Percentiles rank a stretch among this genome's conserved stretches.
Evolutionary conservation across 2,329 filamentous ascomycete genomes (phyloP).

Genomic region (Penicillium sclerotiorum): DNA sequence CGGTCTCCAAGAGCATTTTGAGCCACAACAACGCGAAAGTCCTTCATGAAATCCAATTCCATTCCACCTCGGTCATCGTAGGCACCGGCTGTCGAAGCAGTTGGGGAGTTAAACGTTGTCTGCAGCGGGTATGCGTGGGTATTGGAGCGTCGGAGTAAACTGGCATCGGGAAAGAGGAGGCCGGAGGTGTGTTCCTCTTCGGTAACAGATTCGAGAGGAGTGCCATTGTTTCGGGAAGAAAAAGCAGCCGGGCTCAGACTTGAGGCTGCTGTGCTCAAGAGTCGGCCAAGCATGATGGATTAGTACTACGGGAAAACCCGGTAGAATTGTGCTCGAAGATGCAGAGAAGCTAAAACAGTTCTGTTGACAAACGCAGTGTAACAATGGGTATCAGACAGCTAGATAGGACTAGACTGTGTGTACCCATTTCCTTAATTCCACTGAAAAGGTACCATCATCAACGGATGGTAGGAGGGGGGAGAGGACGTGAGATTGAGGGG

Average conservation of each 20-base stretch:
- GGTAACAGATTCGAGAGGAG: conserved; percentile 50
- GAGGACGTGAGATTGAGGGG: conserved; percentile 14
- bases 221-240: conserved; percentile 37
- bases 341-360: conserved; percentile 19
- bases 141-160: conserved; percentile 44
- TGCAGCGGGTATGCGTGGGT: conserved; percentile 45
- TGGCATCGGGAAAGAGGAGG: conserved; percentile 51
- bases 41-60: conserved; percentile 47
- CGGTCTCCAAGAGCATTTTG: conserved; percentile 53
- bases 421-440: conserved; percentile 37
- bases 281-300: conserved; percentile 45
- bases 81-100: conserved; percentile 44
- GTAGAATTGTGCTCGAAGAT: conserved; percentile 13
- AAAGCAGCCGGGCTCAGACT: conserved; percentile 47
- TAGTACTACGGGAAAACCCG: conserved; percentile 8
- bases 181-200: conserved; percentile 54
- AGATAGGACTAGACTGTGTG: conserved; percentile 33
- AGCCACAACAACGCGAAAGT: conserved; percentile 51
- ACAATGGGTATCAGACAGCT: conserved; percentile 34
- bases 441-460: conserved; percentile 31
- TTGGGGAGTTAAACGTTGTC: conserved; percentile 47
- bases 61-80: conserved; percentile 53
- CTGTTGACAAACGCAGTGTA: conserved; percentile 20
- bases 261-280: conserved; percentile 47
- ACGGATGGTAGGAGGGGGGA: conserved; percentile 13